Conservation (phyloP, 164 flowering plant species). For the Magnolia changhungtana region DNA sequence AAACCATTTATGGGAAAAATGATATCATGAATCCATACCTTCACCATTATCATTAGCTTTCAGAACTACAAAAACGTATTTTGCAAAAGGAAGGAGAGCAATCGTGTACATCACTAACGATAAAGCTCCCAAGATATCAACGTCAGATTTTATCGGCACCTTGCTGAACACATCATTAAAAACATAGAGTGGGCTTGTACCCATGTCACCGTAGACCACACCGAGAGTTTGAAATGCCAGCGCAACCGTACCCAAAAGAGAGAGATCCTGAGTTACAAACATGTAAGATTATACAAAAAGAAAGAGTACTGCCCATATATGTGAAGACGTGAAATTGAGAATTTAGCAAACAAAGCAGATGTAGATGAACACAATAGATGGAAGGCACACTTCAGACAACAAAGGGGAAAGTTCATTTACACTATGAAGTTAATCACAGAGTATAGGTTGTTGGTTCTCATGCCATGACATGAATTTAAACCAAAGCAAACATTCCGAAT, state of each 20-base stretch:
- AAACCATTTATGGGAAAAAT: not conserved
- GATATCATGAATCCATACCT: constrained; percentile 42
- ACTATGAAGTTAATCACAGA: too few relatives aligned
- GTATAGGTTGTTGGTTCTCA: too few relatives aligned
- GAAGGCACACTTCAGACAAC: too few relatives aligned
- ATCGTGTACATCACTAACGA: constrained; percentile 94
- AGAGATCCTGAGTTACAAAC: constrained; percentile 48
- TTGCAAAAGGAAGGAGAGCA: constrained; percentile 83
- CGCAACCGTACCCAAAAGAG: constrained; percentile 57
- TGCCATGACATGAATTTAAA: too few relatives aligned
- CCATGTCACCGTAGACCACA: constrained; percentile 97
- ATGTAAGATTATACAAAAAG: constrained; percentile 2
- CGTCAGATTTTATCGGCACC: constrained; percentile 69
- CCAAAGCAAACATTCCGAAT: too few relatives aligned
- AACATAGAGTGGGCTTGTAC: constrained; percentile 96
- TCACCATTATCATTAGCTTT: constrained; percentile 98
- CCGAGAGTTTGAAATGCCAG: constrained; percentile 98
- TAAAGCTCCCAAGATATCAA: constrained; percentile 89
- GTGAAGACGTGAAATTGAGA: not conserved
- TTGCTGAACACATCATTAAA: constrained; percentile 93
- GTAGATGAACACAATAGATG: too few relatives aligned
- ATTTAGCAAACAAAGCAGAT: too few relatives aligned
- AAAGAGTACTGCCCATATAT: not conserved
- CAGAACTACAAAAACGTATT: constrained; percentile 90
- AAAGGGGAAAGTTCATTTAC: too few relatives aligned